Percentiles rank a stretch among this genome's conserved stretches.
phyloP scores from a whole-genome alignment of 2,329 filamentous ascomycete species.

The Pyrenochaeta sp. region DNA sequence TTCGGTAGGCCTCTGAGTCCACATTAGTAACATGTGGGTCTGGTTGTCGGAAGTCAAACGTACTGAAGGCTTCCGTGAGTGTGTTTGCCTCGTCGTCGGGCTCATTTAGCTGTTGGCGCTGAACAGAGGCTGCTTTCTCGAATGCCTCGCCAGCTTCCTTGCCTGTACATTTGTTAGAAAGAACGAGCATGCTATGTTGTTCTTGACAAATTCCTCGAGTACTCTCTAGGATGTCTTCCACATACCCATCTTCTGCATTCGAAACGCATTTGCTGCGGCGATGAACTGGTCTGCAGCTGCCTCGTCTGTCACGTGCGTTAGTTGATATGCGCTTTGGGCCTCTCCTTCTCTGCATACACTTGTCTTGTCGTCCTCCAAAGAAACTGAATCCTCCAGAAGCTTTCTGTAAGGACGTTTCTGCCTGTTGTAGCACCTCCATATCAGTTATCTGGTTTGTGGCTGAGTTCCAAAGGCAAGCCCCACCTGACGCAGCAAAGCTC shows the following conservation, averaged over 20 bases:
- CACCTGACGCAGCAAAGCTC: constrained; percentile 50
- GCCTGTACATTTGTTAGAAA: constrained; percentile 60
- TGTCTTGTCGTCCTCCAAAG: constrained; percentile 86
- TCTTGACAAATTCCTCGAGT: not conserved
- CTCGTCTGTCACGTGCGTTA: constrained; percentile 62
- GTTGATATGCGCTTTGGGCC: not conserved
- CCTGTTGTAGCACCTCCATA: constrained; percentile 63
- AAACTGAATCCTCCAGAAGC: constrained; percentile 86
- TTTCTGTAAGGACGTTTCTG: constrained; percentile 80
- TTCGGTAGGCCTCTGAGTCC: constrained; percentile 76
- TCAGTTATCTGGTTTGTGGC: constrained; percentile 40
- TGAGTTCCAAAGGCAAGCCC: constrained; percentile 38
- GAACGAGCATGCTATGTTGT: not conserved
- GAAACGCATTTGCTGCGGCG: constrained; percentile 90
- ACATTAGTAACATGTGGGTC: constrained; percentile 15
- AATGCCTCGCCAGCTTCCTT: constrained; percentile 88
- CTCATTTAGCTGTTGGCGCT: constrained; percentile 83
- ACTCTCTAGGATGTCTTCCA: not conserved
- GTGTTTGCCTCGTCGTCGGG: constrained; percentile 92
- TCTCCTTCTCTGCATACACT: constrained; percentile 58
- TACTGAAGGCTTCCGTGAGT: constrained; percentile 84
- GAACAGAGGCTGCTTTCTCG: constrained; percentile 82
- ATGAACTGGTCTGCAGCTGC: constrained; percentile 86
- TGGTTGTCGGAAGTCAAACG: not conserved
- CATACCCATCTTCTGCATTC: constrained; percentile 83